Base-by-base conservation (phyloP, 768 basidiomycete genomes). In the Asterophora lycoperdoides region DNA sequence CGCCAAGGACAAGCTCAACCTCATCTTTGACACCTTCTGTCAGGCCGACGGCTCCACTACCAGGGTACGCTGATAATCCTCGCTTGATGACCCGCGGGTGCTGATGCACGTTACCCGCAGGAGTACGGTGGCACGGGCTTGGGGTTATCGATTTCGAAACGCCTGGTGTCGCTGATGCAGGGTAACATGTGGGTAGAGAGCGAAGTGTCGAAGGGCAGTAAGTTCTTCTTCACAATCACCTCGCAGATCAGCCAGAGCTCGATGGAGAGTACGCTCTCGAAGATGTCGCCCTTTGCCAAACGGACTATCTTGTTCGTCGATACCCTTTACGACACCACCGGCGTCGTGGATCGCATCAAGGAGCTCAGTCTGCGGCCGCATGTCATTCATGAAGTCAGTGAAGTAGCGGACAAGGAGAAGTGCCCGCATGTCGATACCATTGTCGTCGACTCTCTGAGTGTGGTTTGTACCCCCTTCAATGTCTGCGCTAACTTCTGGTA, bases 121-220 rank as follows among this genome's bases (percentile, higher is more conserved):
- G 93, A 97, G 76, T 97, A 97, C 56, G 95, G 95, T 54, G 95
- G 95, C 34, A 97, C 95, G 0, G 95, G 95, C 60, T 76, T 99
- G 2, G 95, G 95, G 10, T 76, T 98, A 38, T 97, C 94, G 8
- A 98, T 99, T 60, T 98, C 95, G 38, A 98, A 97, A 64, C 88
- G 94, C 1, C 83, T 99, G 18, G 95, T 98, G 14, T 86, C 84
- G 41, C 85, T 99, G 58, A 99, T 99, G 96, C 84, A 91, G 58
- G 96, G 96, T 39, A 91, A 95, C 60, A 90, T 99, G 77, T 99
- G 96, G 96, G 96, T 99, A 17, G 91, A 96, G 69, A 89, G 86
- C 53, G 93, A 95, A 65, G 89, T 95, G 51, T 79, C 87, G 39
- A 87, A 90, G 58, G 96, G 96, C 20, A 89, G 84, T 71, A 86